Conservation (phyloP, 768 basidiomycete genomes). For the Cytidiella melzeri region DNA sequence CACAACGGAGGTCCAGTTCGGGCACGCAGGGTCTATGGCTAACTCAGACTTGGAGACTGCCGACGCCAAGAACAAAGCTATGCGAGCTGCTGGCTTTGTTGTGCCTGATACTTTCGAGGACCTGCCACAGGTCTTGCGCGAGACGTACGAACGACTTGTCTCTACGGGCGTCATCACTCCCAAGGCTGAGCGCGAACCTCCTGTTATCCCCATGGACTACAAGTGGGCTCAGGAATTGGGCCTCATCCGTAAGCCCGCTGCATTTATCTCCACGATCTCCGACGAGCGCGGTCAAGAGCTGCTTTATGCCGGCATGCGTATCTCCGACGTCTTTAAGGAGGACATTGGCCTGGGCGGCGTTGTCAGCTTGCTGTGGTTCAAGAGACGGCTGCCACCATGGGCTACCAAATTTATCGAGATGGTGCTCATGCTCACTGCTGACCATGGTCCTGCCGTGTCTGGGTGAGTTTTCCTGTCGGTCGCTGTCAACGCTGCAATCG, state of each 20-base stretch:
- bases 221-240: constrained; percentile 99
- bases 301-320: constrained; percentile 97
- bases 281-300: constrained; percentile 99
- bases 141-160: constrained; percentile 83
- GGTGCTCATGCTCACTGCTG: constrained; percentile 98
- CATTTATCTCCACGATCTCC: constrained; percentile 98
- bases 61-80: constrained; percentile 94
- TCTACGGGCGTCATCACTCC: constrained; percentile 57
- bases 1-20: constrained; percentile 98
- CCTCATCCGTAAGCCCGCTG: constrained; percentile 96
- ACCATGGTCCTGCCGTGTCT: constrained; percentile 97
- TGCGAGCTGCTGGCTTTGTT: constrained; percentile 92
- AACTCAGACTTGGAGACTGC: constrained; percentile 98
- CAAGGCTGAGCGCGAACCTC: constrained; percentile 79
- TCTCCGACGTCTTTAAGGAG: constrained; percentile 97
- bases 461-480: constrained; percentile 31
- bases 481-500: background rate
- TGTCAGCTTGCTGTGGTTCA: constrained; percentile 95
- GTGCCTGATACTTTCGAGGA: constrained; percentile 98
- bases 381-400: constrained; percentile 85
- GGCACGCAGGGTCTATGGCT: constrained; percentile 97
- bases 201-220: constrained; percentile 99
- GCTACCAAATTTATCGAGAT: constrained; percentile 99
- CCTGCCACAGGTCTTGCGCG: constrained; percentile 77
- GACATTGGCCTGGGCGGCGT: constrained; percentile 97